phyloP scores from a whole-genome alignment of 768 basidiomycete genomes.

The Boletales sp. region DNA sequence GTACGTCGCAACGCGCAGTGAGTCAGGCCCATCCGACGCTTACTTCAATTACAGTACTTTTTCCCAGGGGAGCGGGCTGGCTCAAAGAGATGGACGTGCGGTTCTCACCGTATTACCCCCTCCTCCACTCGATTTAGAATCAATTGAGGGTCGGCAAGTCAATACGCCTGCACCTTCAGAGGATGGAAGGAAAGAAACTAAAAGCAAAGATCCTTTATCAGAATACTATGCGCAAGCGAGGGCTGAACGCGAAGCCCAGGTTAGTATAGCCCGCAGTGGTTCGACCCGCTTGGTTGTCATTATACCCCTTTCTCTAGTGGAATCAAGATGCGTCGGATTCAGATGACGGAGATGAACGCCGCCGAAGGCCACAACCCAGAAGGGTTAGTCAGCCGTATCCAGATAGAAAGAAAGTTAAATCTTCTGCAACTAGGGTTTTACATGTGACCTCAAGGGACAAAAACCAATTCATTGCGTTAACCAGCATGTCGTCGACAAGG shows the following conservation, averaged over 20 bases:
- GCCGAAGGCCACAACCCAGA: slow-evolving; percentile 21
- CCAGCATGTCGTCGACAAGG: slow-evolving; percentile 75
- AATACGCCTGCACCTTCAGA: background rate
- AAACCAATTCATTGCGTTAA: slow-evolving; percentile 46
- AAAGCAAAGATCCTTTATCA: slow-evolving; percentile 51
- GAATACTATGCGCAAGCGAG: slow-evolving; percentile 61
- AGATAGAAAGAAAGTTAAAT: background rate
- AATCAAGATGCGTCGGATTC: slow-evolving; percentile 34
- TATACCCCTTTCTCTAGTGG: slow-evolving; percentile 20
- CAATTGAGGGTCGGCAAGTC: background rate
- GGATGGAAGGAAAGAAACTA: slow-evolving; percentile 1
- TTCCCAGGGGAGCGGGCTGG: slow-evolving; percentile 29
- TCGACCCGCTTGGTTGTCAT: background rate
- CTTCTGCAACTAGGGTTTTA: slow-evolving; percentile 49
- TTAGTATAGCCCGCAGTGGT: slow-evolving; percentile 19
- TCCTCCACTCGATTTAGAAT: slow-evolving; percentile 17
- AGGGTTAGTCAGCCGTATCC: slow-evolving; percentile 22
- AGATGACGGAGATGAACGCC: slow-evolving; percentile 28
- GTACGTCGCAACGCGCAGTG: slow-evolving; percentile 30
- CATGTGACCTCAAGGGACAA: slow-evolving; percentile 53
- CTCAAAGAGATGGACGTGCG: background rate
- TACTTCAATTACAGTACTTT: slow-evolving; percentile 31
- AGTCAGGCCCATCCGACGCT: slow-evolving; percentile 5
- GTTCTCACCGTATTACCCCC: slow-evolving; percentile 24
- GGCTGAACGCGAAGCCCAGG: slow-evolving; percentile 43